phyloP scores from a whole-genome alignment of 75 land plant species.

The Pseudotsuga menziesii region DNA sequence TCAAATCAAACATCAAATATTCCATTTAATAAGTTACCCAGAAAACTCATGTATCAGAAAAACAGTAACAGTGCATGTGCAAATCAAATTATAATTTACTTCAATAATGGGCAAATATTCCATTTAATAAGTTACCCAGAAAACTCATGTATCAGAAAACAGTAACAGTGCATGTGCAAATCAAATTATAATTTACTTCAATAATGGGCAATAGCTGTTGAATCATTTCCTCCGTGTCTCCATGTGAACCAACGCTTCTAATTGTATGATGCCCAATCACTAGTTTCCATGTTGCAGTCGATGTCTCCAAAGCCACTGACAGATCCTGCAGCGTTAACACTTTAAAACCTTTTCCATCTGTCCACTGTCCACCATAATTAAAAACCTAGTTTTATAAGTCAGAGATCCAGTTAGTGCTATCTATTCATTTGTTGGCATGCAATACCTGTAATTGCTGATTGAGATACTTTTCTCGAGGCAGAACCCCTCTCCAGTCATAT shows the following conservation, averaged over 20 bases:
- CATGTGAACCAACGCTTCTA: conserved; percentile 19
- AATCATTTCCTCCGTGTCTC: conserved; percentile 11
- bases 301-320: conserved; percentile 12
- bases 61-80: no score
- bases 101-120: conserved; percentile 18
- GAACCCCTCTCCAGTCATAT: conserved; percentile 83
- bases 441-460: conserved; percentile 51
- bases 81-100: background rate
- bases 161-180: no score
- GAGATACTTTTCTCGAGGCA: conserved; percentile 53
- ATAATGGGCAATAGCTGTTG: conserved; percentile 14
- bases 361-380: background rate
- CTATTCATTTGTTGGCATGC: background rate
- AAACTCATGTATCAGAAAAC: no score
- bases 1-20: no score
- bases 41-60: no score
- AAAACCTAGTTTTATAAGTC: background rate
- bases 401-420: no score
- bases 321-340: conserved; percentile 5
- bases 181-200: background rate
- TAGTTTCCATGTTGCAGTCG: conserved; percentile 24
- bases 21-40: no score
- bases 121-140: no score
- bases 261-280: conserved; percentile 24
- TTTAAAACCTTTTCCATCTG: no score